A percentile compares a stretch with the other conserved stretches of the same genome.
These are phyloP conservation scores for Dillenia suffruticosa DNA, from an alignment of 164 flowering plant genomes.

Conservation along the genomic window DNA sequence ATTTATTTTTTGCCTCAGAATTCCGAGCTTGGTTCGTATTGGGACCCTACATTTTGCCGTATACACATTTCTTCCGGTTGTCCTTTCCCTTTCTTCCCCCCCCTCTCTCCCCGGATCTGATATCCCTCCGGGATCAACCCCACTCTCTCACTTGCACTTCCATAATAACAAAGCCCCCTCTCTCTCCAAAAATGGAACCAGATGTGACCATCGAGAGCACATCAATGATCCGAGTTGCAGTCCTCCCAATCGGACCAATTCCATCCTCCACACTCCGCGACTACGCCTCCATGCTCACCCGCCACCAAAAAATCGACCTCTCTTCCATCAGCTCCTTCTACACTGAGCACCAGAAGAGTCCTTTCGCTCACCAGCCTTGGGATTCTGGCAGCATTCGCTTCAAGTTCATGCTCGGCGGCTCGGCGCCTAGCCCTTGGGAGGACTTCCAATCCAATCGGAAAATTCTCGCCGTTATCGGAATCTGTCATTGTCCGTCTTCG, in stretches of 20 bases:
- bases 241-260: constrained; percentile 79
- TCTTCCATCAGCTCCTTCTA: constrained; percentile 91
- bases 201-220: constrained; percentile 93
- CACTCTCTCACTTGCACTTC: not conserved
- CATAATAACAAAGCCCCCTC: no score
- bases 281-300: constrained; percentile 64
- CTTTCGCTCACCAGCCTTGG: constrained; percentile 96
- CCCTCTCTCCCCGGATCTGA: not conserved
- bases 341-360: constrained; percentile 96
- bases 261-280: constrained; percentile 65
- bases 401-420: constrained; percentile 81
- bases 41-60: no score
- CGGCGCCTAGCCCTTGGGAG: constrained; percentile 89
- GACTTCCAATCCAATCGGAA: constrained; percentile 94
- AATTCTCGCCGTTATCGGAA: constrained; percentile 80
- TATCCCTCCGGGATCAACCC: not conserved
- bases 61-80: not conserved
- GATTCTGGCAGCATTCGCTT: constrained; percentile 77
- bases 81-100: not conserved
- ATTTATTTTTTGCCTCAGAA: no score
- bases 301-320: constrained; percentile 62
- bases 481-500: constrained; percentile 84
- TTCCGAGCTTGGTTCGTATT: no score
- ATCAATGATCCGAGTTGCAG: constrained; percentile 82
- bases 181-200: constrained; percentile 64